Evolutionary conservation across 805 yeast species (phyloP), one percentile per base, ranked within the genome.

Genomic region (Cyberlindnera mississippiensis): DNA sequence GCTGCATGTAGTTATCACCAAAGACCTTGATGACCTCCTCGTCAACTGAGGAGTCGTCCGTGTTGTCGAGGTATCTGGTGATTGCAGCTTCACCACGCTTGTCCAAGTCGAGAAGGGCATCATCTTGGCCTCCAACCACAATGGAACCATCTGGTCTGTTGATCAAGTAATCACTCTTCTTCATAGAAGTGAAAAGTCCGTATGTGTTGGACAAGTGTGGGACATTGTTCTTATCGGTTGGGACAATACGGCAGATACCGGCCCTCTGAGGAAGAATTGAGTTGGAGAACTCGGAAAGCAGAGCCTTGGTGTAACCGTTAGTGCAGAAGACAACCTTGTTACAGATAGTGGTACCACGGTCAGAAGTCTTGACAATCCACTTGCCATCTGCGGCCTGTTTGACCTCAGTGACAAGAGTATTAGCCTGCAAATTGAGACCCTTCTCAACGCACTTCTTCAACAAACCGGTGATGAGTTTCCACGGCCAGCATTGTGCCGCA

Each of bases 401-500:
- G 13, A 68, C 61, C 4, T 52, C 44, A 1, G 51, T 49, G 5
- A 66, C 76, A 2, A 61, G 57, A 1, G 76, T 70, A 42, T 71
- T 61, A 2, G 77, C 61, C 41, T 71, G 72, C 26, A 72, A 45
- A 35, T 69, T 62, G 28, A 70, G 49, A n/a, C 71, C 72, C 18
- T 55, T 53, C 10, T 49, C 44, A 4, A 71, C 51, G 19, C 59
- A 49, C 15, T 49, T 50, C 45, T 60, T 58, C 37, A 71, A 48
- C 2, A 72, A 38, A 2, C 57, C 52, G 4, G 58, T 53, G 35
- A 69, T 59, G 3, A 73, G 51, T 46, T 66, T 66, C 51, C 72
- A 68, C 3, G 76, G 73, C 64, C 74, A 71, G 37, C 72, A 53
- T 5, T 68, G 64, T 6, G 71, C 69, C 4, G 75, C 74, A 4